Conservation (phyloP, 345 rosid genomes). For the Raphanus sativus region DNA sequence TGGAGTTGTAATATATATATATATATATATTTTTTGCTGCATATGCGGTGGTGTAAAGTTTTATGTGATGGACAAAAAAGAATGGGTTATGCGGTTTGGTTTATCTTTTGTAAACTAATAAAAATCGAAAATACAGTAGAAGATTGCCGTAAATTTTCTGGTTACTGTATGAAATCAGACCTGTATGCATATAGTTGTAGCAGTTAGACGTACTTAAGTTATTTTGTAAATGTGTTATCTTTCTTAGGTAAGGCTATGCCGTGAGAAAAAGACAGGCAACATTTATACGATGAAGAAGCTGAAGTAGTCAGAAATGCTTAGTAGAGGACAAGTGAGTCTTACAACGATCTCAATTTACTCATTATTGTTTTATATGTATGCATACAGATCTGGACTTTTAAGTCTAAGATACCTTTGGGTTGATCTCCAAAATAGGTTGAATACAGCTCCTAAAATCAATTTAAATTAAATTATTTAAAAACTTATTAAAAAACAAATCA, state of each 20-base stretch:
- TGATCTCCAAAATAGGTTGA: too few species aligned
- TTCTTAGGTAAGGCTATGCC: conserved; percentile 77
- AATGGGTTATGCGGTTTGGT: conserved; percentile 20
- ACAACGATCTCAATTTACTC: neutral
- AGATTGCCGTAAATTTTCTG: neutral
- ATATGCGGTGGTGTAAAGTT: conserved; percentile 10
- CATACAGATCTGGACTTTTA: too few species aligned
- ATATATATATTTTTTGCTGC: neutral
- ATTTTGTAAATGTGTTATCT: conserved; percentile 1
- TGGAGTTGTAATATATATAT: neutral
- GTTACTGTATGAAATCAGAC: neutral
- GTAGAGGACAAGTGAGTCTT: conserved; percentile 86
- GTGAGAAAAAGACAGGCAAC: conserved; percentile 74
- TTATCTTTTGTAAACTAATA: conserved; percentile 4
- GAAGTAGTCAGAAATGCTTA: conserved; percentile 97
- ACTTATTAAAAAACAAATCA: too few species aligned
- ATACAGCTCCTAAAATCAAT: too few species aligned
- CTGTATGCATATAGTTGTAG: neutral
- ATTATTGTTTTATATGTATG: neutral
- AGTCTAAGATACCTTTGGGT: too few species aligned
- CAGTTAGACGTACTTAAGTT: too few species aligned
- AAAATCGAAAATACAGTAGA: conserved; percentile 4
- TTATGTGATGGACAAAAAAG: conserved; percentile 13
- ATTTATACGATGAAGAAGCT: conserved; percentile 94
- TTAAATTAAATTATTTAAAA: too few species aligned